Evolutionary conservation across 1,284 basidiomycete species (phyloP).

Genomic region (Cutaneotrichosporon sp.): DNA sequence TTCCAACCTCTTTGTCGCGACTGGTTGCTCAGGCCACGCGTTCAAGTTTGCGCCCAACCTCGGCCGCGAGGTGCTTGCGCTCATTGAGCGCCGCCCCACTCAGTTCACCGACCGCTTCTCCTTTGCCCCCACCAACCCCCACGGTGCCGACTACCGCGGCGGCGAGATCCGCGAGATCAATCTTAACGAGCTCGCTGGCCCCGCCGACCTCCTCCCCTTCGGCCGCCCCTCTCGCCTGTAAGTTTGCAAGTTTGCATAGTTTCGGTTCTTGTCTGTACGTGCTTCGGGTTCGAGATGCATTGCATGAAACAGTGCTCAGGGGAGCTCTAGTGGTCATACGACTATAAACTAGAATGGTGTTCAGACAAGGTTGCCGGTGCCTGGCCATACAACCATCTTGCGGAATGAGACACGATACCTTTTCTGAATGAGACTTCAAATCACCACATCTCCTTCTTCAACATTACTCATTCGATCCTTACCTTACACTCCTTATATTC

Average conservation of each 20-base stretch:
- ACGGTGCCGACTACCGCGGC: conserved; percentile 44
- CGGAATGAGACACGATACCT: no score
- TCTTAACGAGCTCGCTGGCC: conserved; percentile 12
- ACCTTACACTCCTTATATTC: neutral
- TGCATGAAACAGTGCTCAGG: neutral
- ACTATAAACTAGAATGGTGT: no score
- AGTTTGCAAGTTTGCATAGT: conserved; percentile 9
- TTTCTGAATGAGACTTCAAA: no score
- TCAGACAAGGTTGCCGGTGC: no score
- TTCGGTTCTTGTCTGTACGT: neutral
- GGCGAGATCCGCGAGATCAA: conserved; percentile 34
- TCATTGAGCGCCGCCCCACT: conserved; percentile 63
- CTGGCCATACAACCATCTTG: no score
- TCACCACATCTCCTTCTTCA: no score
- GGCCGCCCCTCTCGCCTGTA: conserved; percentile 17
- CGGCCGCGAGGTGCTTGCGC: conserved; percentile 69
- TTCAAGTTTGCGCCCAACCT: conserved; percentile 77
- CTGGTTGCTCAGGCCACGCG: conserved; percentile 56
- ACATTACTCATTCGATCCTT: no score
- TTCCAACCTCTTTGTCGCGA: conserved; percentile 52
- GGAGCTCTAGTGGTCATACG: no score
- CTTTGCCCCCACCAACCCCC: conserved; percentile 38
- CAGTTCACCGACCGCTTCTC: conserved; percentile 58
- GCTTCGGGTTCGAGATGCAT: neutral
- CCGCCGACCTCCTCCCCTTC: conserved; percentile 20